These are phyloP conservation scores for Saposhnikovia divaricata DNA, from an alignment of 129 eudicot genomes.

Conservation along the genomic window DNA sequence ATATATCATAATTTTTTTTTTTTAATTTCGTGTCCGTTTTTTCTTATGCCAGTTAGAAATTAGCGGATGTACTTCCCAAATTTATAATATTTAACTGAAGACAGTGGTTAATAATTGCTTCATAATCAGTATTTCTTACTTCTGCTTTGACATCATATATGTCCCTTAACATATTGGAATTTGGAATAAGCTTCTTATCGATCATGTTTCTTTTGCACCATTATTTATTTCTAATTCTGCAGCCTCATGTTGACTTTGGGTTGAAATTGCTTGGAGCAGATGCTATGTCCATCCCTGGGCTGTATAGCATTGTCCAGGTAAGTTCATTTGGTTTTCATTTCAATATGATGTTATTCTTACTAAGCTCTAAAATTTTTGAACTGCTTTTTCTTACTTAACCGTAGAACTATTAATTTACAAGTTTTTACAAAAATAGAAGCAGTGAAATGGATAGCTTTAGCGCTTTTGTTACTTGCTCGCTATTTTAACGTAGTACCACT, in stretches of 20 bases:
- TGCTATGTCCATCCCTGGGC: slow-evolving; percentile 79
- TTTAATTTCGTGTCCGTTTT: not conserved
- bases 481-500: not conserved
- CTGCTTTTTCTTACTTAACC: not conserved
- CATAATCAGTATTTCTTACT: not conserved
- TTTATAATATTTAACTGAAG: not conserved
- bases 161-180: not conserved
- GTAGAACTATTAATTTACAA: not conserved
- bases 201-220: not conserved
- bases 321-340: not conserved
- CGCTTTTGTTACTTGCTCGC: not conserved
- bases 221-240: slow-evolving; percentile 11
- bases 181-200: not conserved
- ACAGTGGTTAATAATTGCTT: not conserved
- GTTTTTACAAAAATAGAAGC: not conserved
- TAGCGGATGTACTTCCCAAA: not conserved
- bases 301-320: slow-evolving; percentile 78
- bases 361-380: not conserved
- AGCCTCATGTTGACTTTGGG: slow-evolving; percentile 97
- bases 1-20: not conserved
- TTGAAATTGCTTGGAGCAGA: slow-evolving; percentile 66
- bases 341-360: not conserved
- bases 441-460: not conserved
- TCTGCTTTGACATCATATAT: not conserved
- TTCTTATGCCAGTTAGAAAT: not conserved